These are phyloP conservation scores for Emmonsia crescens DNA, from an alignment of 2,329 filamentous ascomycete species.

Conservation along the genomic window DNA sequence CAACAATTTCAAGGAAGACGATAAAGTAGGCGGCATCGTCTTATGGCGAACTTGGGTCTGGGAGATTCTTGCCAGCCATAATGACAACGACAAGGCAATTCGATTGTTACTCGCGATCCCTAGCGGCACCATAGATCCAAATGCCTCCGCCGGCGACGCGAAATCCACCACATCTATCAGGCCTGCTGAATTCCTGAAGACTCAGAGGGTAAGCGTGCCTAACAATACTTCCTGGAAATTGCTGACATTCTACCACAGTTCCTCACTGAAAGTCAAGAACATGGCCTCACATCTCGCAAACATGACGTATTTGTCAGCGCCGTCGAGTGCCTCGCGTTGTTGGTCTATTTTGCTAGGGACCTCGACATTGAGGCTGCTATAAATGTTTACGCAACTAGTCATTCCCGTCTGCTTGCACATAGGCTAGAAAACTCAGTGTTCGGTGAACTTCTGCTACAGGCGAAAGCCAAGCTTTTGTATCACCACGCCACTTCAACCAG, in stretches of 20 bases:
- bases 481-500: slow-evolving; percentile 52
- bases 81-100: slow-evolving; percentile 29
- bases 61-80: slow-evolving; percentile 46
- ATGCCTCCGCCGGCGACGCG: slow-evolving; percentile 14
- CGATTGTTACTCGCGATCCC: slow-evolving; percentile 32
- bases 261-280: slow-evolving; percentile 45
- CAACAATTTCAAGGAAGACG: slow-evolving; percentile 26
- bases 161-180: slow-evolving; percentile 15
- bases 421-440: slow-evolving; percentile 23
- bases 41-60: slow-evolving; percentile 57
- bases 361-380: slow-evolving; percentile 28
- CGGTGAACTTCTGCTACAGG: slow-evolving; percentile 57
- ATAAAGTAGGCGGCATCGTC: slow-evolving; percentile 30
- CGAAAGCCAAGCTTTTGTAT: slow-evolving; percentile 54
- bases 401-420: slow-evolving; percentile 33
- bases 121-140: slow-evolving; percentile 25
- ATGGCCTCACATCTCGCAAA: slow-evolving; percentile 43
- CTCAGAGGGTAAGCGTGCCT: slow-evolving; percentile 27
- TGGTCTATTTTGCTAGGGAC: slow-evolving; percentile 52
- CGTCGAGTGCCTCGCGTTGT: slow-evolving; percentile 52
- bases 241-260: slow-evolving; percentile 44
- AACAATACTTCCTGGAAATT: slow-evolving; percentile 19
- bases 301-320: slow-evolving; percentile 42
- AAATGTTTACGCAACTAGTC: slow-evolving; percentile 33
- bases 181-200: slow-evolving; percentile 28